Base-by-base conservation (phyloP, 305 asterid species). In the Rubia tinctorum region DNA sequence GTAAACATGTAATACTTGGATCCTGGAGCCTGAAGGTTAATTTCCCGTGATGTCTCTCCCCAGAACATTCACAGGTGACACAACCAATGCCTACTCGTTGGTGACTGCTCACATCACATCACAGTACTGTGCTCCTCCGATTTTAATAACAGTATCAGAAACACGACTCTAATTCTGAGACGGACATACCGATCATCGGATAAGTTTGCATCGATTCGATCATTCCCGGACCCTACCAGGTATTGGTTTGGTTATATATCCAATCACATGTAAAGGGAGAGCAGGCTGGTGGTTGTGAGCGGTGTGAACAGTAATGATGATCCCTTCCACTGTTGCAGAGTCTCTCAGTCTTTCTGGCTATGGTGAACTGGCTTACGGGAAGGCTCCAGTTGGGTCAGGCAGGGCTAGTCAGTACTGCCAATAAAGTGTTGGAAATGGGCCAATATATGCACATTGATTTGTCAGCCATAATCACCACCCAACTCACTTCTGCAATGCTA, bases 361-460 rank as follows among this genome's bases (percentile, higher is more conserved):
- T 1, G 34, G 43, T 51, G 22, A 64, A 65, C 76, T 73, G 76
- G 76, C 51, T 63, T 18, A n/a, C 8, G n/a, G 42, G 20, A 30
- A 27, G 70, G 70, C 34, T 27, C 62, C 14, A 44, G 62, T 44
- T 37, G 22, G 22, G 51, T 27, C 70, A 20, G 47, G 34, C 63
- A 58, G 63, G 63, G 15, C 58, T 51, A 43, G 75, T 72, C 69
- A 61, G 62, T 61, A 45, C 62, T 39, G 49, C 37, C 17, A 44
- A 73, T 58, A 63, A 63, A 66, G 70, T 49, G 62, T 53, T 68
- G 18, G 70, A 68, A 25, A 72, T 73, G 71, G 77, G 56, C 77
- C 77, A 73, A 65, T 59, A 65, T 59, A 8, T 20, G 63, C 65
- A 64, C 76, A 73, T 64, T 73, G 76, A n/a, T 64, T 42, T 74